Base-by-base conservation (phyloP, 192 early-diverging fungal species). In the Phycomyces nitens region DNA sequence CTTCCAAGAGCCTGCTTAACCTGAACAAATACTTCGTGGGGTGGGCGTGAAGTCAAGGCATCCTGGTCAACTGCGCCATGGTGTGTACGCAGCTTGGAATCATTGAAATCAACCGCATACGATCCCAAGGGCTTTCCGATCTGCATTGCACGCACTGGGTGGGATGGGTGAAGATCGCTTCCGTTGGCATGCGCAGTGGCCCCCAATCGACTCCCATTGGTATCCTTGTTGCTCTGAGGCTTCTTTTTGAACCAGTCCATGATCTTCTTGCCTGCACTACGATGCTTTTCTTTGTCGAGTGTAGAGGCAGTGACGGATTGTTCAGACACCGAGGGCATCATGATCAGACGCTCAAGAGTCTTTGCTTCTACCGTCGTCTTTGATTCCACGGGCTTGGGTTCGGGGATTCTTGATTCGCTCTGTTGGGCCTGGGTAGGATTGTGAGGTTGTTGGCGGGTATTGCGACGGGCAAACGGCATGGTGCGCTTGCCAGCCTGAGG, bases 171-270 rank as follows among this genome's bases (percentile, higher is more conserved):
- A 3, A 47, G 18, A 3, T 14, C 16, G 44, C 14, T n/a, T 23
- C 42, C 23, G 26, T 21, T 27, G 29, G 22, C 15, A 53, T 14
- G 60, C 23, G 34, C 16, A 34, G 42, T 16, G 42, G 57, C 26
- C 53, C 65, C 16, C 52, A 68, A 49, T 43, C 49, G 63, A 66
- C 72, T 34, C 2, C 29, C 7, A 34, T 7, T 34, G 29, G 2
- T 42, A 50, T 72, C 72, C 56, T 34, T 51, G 21, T 62, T 80
- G 81, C 82, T 74, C 24, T 73, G 38, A 16, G 80, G 80, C 43
- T 82, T 83, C 68, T 87, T 79, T 47, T 85, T 81, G 38, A 92
- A 80, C 89, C 89, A 92, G 53, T 83, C 86, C 74, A 87, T 88
- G n/a, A 92, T 78, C 26, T 84, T 87, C 60, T 84, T 84, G 2